Evolutionary conservation across 192 early-diverging fungal species (phyloP).

Genomic region (Backusella westeae): DNA sequence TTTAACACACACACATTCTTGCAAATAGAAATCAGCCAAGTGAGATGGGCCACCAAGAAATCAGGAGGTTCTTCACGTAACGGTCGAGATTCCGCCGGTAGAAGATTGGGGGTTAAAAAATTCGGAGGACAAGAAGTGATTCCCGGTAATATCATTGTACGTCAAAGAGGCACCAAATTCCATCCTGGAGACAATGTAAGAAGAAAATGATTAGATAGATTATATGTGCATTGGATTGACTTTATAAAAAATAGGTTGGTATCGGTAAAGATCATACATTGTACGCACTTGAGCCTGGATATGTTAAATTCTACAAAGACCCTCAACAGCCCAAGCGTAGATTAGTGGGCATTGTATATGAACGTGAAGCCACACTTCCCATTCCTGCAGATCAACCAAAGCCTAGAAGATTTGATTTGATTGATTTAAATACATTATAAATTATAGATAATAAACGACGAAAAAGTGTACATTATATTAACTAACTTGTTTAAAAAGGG

Average conservation of each 20-base stretch:
- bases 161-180: constrained; percentile 78
- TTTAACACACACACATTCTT: too few species aligned
- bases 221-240: not conserved
- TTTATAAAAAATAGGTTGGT: constrained; percentile 40
- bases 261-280: constrained; percentile 81
- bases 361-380: constrained; percentile 64
- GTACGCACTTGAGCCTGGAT: constrained; percentile 69
- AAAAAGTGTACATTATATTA: not conserved
- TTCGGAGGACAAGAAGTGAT: constrained; percentile 69
- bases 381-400: constrained; percentile 58
- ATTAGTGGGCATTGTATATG: constrained; percentile 63
- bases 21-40: constrained; percentile 37
- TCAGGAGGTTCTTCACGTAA: constrained; percentile 78
- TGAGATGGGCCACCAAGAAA: constrained; percentile 77
- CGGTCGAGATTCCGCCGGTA: constrained; percentile 75
- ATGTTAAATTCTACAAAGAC: constrained; percentile 72
- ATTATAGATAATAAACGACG: not conserved
- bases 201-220: not conserved
- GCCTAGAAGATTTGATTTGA: constrained; percentile 64
- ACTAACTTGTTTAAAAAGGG: too few species aligned
- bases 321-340: constrained; percentile 59
- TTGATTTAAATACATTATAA: constrained; percentile 50
- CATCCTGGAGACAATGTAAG: constrained; percentile 76
- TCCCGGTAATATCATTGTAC: constrained; percentile 77
- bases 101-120: constrained; percentile 77